Evolutionary conservation across 176 grass and related monocot genomes (phyloP), one percentile per base, ranked within the genome.

Genomic region (Oryza rufipogon): DNA sequence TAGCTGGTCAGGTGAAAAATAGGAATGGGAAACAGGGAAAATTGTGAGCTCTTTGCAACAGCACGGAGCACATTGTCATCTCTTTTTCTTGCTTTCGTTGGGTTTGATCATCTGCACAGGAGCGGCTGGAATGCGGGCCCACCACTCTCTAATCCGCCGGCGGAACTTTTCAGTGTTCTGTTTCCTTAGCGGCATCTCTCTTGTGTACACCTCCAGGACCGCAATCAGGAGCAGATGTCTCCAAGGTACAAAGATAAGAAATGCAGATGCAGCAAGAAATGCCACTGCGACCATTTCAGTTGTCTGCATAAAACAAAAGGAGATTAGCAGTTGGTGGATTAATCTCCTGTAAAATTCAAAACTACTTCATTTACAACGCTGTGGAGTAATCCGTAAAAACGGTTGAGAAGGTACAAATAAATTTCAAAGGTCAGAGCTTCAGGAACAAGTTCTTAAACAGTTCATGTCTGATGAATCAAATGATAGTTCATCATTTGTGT

Each of bases 181-280:
- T 91, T 91, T 91, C 64, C 94, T 91, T 75, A 93, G 75, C 2
- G 94, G 94, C 91, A 96, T 96, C 84, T 96, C 89, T 87, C 94
- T 96, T 32, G 94, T 91, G 79, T 89, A 93, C 28, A 80, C 76
- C 75, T 96, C 94, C 45, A 96, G 47, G 67, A 89, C 73, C 38
- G 68, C 32, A 5, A 91, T 74, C 67, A 88, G 46, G 9, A 93
- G 38, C 34, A 96, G 74, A 93, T 88, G 74, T 75, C 80, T 89
- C 4, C 74, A 68, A 86, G 94, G 87, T 79, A 87, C 3, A 1
- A 93, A 70, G 14, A 91, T 20, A 64, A 96, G 65, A 80, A 91
- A 39, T 86, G 32, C 75, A 39, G 94, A 89, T 60, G 71, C 23
- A 11, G 75, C 33, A 78, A 92, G 46, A 77, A 91, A 81, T 71